A percentile compares a stretch with the other conserved stretches of the same genome.
Conservation (phyloP, 176 grass and related monocot species). For the Raddia guianensis region DNA sequence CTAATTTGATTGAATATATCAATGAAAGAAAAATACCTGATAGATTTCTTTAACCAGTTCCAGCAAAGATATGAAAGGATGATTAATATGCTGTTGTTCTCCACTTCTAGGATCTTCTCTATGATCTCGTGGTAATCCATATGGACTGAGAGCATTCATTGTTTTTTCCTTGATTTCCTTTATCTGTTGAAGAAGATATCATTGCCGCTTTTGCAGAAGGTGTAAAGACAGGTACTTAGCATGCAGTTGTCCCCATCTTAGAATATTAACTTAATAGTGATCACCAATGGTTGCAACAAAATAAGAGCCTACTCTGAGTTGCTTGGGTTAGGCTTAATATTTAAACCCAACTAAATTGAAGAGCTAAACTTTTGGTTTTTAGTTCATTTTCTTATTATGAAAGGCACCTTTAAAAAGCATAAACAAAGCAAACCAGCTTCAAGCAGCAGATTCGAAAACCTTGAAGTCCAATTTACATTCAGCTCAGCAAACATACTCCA, state of each 20-base stretch:
- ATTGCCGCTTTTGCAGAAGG: conserved; percentile 15
- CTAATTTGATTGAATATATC: conserved; percentile 22
- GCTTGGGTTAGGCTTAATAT: too few species aligned
- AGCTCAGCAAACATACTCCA: too few species aligned
- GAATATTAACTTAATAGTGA: background rate
- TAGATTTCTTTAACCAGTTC: conserved; percentile 91
- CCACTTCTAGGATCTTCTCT: conserved; percentile 54
- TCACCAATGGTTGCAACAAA: background rate
- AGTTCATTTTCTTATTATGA: too few species aligned
- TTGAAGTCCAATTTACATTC: too few species aligned
- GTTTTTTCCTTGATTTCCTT: conserved; percentile 96
- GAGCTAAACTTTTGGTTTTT: too few species aligned
- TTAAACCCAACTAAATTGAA: too few species aligned
- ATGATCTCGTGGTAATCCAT: conserved; percentile 49
- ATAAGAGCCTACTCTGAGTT: too few species aligned
- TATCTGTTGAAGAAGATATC: conserved; percentile 61
- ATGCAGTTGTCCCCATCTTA: background rate
- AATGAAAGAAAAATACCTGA: conserved; percentile 63
- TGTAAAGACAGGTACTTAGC: background rate
- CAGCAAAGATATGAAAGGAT: conserved; percentile 86
- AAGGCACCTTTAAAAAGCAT: too few species aligned
- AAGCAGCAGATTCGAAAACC: too few species aligned
- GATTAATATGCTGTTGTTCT: conserved; percentile 48
- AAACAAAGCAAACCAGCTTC: too few species aligned
- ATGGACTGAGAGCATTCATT: conserved; percentile 79